phyloP scores from a whole-genome alignment of 257 asterid genomes.

The Fraxinus anomala region DNA sequence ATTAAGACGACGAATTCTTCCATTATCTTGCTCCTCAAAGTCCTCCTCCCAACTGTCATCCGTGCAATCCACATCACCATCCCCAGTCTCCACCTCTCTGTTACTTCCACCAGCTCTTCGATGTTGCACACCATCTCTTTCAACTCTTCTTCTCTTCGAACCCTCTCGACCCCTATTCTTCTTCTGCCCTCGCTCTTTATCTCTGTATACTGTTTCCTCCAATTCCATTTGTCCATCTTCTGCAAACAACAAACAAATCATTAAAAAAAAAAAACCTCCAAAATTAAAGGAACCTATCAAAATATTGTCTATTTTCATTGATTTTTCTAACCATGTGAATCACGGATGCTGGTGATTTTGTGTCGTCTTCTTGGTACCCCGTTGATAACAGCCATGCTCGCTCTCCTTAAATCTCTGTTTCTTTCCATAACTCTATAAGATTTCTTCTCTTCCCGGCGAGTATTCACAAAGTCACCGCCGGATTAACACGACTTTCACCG shows the following conservation, averaged over 20 bases:
- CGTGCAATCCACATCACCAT: slow-evolving; percentile 17
- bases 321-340: slow-evolving; percentile 44
- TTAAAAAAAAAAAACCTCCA: neutral
- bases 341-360: slow-evolving; percentile 40
- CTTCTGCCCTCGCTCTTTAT: slow-evolving; percentile 37
- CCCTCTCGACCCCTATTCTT: slow-evolving; percentile 46
- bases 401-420: slow-evolving; percentile 36
- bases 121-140: slow-evolving; percentile 31
- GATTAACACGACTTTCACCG: slow-evolving; percentile 36
- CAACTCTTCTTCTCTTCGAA: slow-evolving; percentile 48
- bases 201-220: slow-evolving; percentile 25
- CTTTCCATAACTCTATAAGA: slow-evolving; percentile 39
- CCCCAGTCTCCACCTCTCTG: slow-evolving; percentile 32
- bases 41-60: slow-evolving; percentile 46
- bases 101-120: slow-evolving; percentile 37
- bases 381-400: slow-evolving; percentile 29
- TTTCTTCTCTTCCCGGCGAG: neutral
- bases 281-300: slow-evolving; percentile 10
- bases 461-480: slow-evolving; percentile 28
- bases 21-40: slow-evolving; percentile 19
- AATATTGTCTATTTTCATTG: neutral
- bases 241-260: slow-evolving; percentile 22
- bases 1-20: slow-evolving; percentile 34
- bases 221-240: slow-evolving; percentile 41
- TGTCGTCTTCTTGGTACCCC: slow-evolving; percentile 45